phyloP scores from a whole-genome alignment of 164 flowering plant genomes.

The Sextonia rubra region DNA sequence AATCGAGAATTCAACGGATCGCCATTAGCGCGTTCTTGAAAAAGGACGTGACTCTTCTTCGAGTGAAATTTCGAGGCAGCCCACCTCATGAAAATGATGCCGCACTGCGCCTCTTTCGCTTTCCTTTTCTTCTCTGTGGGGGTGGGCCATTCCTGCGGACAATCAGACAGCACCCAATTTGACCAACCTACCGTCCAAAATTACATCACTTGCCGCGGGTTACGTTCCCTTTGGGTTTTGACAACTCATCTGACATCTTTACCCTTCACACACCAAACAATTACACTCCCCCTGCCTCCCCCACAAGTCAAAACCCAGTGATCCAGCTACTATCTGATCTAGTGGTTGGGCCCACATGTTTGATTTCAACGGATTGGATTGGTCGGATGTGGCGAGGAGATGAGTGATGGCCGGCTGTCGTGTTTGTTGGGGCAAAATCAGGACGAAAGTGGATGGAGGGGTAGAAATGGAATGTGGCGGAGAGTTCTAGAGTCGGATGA shows the following conservation, averaged over 20 bases:
- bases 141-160: background rate
- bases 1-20: background rate
- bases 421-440: no score
- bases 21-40: constrained; percentile 14
- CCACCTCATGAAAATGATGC: constrained; percentile 11
- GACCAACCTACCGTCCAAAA: background rate
- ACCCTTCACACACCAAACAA: no score
- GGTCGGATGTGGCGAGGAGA: background rate
- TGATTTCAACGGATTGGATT: background rate
- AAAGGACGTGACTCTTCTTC: constrained; percentile 2
- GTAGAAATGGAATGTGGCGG: background rate
- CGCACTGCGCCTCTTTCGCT: background rate
- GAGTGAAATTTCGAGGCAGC: constrained; percentile 16
- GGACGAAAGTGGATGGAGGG: no score
- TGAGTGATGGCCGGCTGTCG: no score
- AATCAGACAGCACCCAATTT: background rate
- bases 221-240: background rate
- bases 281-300: no score
- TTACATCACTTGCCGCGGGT: background rate
- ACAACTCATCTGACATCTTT: background rate
- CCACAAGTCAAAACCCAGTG: no score
- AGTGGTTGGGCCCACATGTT: no score
- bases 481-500: background rate
- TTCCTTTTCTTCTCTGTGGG: background rate
- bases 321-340: no score